phyloP scores from a whole-genome alignment of 768 basidiomycete species.

The Podaxis sp. region DNA sequence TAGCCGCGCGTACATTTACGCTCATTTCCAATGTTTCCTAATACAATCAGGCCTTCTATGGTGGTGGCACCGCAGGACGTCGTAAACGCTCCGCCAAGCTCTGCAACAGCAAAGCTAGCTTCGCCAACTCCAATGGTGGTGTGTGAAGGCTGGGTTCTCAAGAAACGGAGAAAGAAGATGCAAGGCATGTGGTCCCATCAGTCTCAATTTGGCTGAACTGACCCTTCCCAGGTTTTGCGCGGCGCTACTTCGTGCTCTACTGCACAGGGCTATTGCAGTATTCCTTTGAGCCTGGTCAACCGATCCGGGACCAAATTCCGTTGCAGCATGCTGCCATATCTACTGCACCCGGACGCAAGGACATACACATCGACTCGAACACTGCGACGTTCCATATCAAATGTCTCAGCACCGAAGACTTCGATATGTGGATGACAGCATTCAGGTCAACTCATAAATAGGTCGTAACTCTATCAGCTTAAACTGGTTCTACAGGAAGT shows the following conservation, averaged over 20 bases:
- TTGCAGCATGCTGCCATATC: slow-evolving; percentile 76
- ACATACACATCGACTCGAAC: slow-evolving; percentile 79
- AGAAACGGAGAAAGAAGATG: slow-evolving; percentile 87
- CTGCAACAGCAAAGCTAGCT: neutral
- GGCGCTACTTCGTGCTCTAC: slow-evolving; percentile 75
- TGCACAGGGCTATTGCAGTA: slow-evolving; percentile 73
- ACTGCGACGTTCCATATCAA: slow-evolving; percentile 82
- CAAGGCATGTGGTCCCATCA: slow-evolving; percentile 52
- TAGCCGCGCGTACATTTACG: neutral
- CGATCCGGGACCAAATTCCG: slow-evolving; percentile 67
- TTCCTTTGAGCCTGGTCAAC: slow-evolving; percentile 69
- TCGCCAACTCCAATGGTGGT: slow-evolving; percentile 28
- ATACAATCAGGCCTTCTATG: neutral
- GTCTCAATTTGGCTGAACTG: neutral
- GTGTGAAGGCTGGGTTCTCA: slow-evolving; percentile 78
- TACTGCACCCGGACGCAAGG: slow-evolving; percentile 67
- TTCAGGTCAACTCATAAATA: slow-evolving; percentile 51
- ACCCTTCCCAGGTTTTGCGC: slow-evolving; percentile 66
- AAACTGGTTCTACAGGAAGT: slow-evolving; percentile 47
- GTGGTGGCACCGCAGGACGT: neutral
- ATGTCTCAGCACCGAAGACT: slow-evolving; percentile 71
- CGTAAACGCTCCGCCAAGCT: slow-evolving; percentile 4
- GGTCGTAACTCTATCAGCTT: slow-evolving; percentile 13
- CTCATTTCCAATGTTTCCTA: neutral
- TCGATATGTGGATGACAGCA: slow-evolving; percentile 70